Evolutionary conservation across 2,329 filamentous ascomycete genomes (phyloP), one percentile per base, ranked within the genome.

Genomic region (Penicillium polonicum): DNA sequence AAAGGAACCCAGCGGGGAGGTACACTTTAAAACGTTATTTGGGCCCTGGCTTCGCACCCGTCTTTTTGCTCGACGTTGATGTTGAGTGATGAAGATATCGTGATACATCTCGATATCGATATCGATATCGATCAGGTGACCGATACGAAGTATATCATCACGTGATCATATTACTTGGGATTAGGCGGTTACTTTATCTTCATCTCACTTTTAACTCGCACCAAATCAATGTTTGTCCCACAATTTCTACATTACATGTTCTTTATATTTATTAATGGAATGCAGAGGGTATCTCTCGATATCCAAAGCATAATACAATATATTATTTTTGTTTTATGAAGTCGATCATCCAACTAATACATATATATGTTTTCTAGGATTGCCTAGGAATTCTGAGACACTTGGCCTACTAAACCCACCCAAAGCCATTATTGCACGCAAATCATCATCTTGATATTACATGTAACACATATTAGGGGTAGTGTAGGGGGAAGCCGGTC

Each of bases 21-120:
- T 35, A 23, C 25, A 29, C 39, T 38, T 44, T 19, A 19, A 15
- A 27, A 10, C 7, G 27, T 31, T 36, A 36, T 43, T 38, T 39
- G 7, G 33, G n/a, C 17, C 38, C 19, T 51, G 31, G 31, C 17
- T 31, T 41, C 31, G 33, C 8, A 19, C 27, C 23, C 21, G 7
- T 13, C 36, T 15, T n/a, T 27, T 49, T 42, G n/a, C 15, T 56
- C 7, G 31, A 39, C 19, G 48, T 36, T 27, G 49, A 27, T 15
- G 41, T 29, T 50, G 29, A 42, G 39, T 29, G 45, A 55, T 42
- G 48, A 54, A 54, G 25, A 56, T 55, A 45, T 48, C 36, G 31
- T 41, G 50, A 17, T 52, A 44, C 27, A 43, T 46, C 21, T 23
- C 29, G 19, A 48, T 36, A 36, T 48, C 45, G 45, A 25, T 46